phyloP scores from a whole-genome alignment of 768 basidiomycete genomes.

The Rhizopogon salebrosus region DNA sequence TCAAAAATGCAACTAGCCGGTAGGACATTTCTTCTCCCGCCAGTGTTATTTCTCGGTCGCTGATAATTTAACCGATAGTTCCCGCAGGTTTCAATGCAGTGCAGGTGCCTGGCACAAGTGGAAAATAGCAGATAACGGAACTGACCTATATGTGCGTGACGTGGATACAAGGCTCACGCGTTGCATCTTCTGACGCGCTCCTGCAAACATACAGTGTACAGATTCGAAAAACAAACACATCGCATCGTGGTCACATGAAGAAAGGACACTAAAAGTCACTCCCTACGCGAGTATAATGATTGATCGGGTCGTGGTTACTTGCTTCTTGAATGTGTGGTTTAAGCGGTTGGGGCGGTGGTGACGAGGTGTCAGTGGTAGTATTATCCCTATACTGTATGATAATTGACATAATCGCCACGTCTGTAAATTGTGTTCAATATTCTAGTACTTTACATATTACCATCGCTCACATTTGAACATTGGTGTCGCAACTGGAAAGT shows the following conservation, averaged over 20 bases:
- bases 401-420: slow-evolving; percentile 1
- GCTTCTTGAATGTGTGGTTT: slow-evolving; percentile 49
- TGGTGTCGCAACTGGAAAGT: background rate
- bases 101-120: slow-evolving; percentile 50
- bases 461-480: slow-evolving; percentile 1
- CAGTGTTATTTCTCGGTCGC: background rate
- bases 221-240: slow-evolving; percentile 44
- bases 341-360: slow-evolving; percentile 40
- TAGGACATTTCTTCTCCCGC: slow-evolving; percentile 17
- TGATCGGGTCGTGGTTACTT: slow-evolving; percentile 50
- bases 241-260: slow-evolving; percentile 40
- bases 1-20: slow-evolving; percentile 48
- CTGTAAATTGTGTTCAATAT: slow-evolving; percentile 4
- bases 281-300: slow-evolving; percentile 34
- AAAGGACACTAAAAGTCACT: slow-evolving; percentile 35
- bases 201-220: slow-evolving; percentile 33
- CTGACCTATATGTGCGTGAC: slow-evolving; percentile 41
- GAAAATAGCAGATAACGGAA: slow-evolving; percentile 41
- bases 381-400: slow-evolving; percentile 1
- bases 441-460: background rate
- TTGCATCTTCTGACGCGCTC: background rate
- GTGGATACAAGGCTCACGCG: slow-evolving; percentile 11
- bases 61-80: slow-evolving; percentile 28
- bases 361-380: slow-evolving; percentile 5
- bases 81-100: slow-evolving; percentile 46